Conservation (phyloP, 1,284 basidiomycete species). For the Polyporus tsugae region DNA sequence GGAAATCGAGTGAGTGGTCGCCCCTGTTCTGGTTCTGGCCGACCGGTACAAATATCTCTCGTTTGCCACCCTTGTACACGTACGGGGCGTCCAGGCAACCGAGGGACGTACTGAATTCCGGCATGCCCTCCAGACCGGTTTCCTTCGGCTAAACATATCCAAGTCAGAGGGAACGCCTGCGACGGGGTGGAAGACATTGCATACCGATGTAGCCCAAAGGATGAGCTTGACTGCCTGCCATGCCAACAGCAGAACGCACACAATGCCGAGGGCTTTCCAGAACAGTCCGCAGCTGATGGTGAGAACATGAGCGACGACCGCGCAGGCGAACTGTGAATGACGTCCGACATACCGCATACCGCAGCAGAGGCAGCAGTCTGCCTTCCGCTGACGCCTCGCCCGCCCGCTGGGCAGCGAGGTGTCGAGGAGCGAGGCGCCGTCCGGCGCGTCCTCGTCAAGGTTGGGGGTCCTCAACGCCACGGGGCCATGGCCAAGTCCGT, state of each 20-base stretch:
- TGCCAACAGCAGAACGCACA: constrained; percentile 48
- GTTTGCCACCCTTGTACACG: constrained; percentile 52
- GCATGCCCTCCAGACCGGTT: constrained; percentile 62
- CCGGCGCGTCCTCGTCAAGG: constrained; percentile 39
- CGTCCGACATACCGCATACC: constrained; percentile 53
- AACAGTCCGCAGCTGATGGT: constrained; percentile 55
- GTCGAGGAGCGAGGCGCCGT: constrained; percentile 46
- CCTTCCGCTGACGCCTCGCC: constrained; percentile 42
- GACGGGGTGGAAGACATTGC: background rate
- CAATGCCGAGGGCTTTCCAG: constrained; percentile 64
- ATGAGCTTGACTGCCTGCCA: constrained; percentile 55
- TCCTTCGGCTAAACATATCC: constrained; percentile 48
- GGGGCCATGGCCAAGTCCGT: constrained; percentile 41
- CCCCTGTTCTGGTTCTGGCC: constrained; percentile 38
- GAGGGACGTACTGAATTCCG: constrained; percentile 59
- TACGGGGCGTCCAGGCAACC: constrained; percentile 54
- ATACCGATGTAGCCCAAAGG: constrained; percentile 56
- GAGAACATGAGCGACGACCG: background rate
- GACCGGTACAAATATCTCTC: constrained; percentile 49
- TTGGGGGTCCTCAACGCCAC: constrained; percentile 48
- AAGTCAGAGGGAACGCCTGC: background rate
- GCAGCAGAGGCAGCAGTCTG: constrained; percentile 61
- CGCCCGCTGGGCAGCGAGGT: constrained; percentile 46
- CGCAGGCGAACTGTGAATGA: background rate
- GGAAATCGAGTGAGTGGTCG: constrained; percentile 56